A percentile compares a stretch with the other conserved stretches of the same genome.
Conservation (phyloP, 192 early-diverging fungal genomes). For the Pilobolus umbonatus region DNA sequence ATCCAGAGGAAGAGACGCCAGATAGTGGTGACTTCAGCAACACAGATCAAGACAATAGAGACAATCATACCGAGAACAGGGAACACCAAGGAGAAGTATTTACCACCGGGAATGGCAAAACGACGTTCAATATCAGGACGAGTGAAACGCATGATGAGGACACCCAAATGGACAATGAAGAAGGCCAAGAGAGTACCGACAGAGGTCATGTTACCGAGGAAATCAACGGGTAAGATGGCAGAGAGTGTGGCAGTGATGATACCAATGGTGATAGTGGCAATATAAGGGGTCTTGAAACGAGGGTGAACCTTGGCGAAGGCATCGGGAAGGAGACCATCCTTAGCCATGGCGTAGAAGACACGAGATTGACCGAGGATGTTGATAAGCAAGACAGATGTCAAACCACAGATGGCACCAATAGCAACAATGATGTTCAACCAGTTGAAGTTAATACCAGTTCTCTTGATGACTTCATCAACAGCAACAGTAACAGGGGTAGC, state of each 20-base stretch:
- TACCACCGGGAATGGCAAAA: constrained; percentile 67
- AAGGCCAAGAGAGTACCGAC: constrained; percentile 83
- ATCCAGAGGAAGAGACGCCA: constrained; percentile 78
- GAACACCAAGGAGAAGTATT: constrained; percentile 40
- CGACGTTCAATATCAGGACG: constrained; percentile 62
- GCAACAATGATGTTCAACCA: constrained; percentile 79
- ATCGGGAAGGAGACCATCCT: constrained; percentile 79
- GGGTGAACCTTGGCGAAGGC: constrained; percentile 69
- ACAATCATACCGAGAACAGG: constrained; percentile 59
- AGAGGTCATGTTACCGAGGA: constrained; percentile 81
- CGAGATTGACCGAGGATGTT: constrained; percentile 79
- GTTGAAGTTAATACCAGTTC: constrained; percentile 39
- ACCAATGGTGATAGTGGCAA: constrained; percentile 66
- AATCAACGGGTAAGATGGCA: constrained; percentile 73
- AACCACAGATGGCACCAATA: constrained; percentile 72
- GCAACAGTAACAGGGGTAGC: constrained; percentile 55
- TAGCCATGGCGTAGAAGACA: constrained; percentile 82
- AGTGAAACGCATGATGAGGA: constrained; percentile 70
- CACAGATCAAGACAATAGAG: constrained; percentile 60
- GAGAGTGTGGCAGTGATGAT: constrained; percentile 60
- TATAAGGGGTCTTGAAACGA: constrained; percentile 68
- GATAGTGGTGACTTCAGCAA: constrained; percentile 60
- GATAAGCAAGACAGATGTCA: constrained; percentile 75
- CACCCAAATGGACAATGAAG: constrained; percentile 75
- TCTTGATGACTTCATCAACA: constrained; percentile 17